phyloP scores from a whole-genome alignment of 2,329 filamentous ascomycete species.

The Microascus cirrosus region DNA sequence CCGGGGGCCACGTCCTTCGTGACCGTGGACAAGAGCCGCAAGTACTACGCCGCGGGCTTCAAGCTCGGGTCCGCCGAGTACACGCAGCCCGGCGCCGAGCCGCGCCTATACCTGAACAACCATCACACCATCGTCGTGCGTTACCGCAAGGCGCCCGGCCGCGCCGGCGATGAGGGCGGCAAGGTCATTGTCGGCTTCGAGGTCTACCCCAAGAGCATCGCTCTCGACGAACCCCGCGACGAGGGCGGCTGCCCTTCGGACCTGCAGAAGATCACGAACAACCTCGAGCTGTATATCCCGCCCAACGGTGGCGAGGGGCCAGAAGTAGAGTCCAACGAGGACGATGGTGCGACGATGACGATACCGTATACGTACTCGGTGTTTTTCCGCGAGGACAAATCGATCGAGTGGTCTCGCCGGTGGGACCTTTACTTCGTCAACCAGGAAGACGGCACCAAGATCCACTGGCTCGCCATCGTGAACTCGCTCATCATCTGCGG shows the following conservation, averaged over 20 bases:
- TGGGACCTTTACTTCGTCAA: constrained; percentile 90
- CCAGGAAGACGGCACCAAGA: constrained; percentile 68
- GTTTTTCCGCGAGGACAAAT: constrained; percentile 75
- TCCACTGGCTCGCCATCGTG: constrained; percentile 81
- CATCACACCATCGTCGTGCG: constrained; percentile 79
- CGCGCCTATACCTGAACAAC: constrained; percentile 71
- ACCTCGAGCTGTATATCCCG: constrained; percentile 56
- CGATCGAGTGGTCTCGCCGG: constrained; percentile 69
- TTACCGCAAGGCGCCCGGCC: constrained; percentile 60
- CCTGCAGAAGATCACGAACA: constrained; percentile 49
- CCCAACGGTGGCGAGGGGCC: constrained; percentile 25
- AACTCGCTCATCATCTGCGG: constrained; percentile 80
- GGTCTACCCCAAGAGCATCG: constrained; percentile 78
- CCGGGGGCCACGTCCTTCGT: constrained; percentile 84
- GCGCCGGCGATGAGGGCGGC: constrained; percentile 56
- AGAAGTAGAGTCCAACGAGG: constrained; percentile 40
- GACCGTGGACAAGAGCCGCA: constrained; percentile 70
- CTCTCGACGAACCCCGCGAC: constrained; percentile 45
- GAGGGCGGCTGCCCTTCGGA: constrained; percentile 57
- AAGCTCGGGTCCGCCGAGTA: constrained; percentile 72
- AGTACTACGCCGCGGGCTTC: constrained; percentile 85
- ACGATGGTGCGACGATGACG: constrained; percentile 52
- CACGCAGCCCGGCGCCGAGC: constrained; percentile 41
- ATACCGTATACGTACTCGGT: constrained; percentile 85
- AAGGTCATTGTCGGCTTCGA: constrained; percentile 84